Evolutionary conservation across 495 filamentous ascomycete species (phyloP).

Genomic region (Pyronema domesticum): DNA sequence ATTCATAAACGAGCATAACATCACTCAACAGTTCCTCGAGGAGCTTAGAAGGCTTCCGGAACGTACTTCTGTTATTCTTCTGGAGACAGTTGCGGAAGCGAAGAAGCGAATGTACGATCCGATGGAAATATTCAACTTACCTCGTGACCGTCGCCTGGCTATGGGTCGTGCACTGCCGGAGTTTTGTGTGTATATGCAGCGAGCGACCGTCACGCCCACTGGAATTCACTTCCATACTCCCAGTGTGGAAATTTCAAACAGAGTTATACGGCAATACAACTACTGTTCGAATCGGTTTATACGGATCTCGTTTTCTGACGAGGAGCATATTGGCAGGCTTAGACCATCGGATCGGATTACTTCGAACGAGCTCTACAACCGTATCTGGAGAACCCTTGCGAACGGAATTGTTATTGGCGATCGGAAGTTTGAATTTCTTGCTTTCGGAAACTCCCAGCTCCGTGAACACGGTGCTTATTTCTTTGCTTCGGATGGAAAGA

Average conservation of each 20-base stretch:
- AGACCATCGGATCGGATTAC: conserved; percentile 34
- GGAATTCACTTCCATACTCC: conserved; percentile 63
- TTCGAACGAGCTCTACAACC: conserved; percentile 55
- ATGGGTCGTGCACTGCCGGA: conserved; percentile 38
- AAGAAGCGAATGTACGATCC: conserved; percentile 48
- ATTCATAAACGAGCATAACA: conserved; percentile 59
- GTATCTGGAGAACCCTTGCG: conserved; percentile 49
- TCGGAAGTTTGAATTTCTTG: conserved; percentile 74
- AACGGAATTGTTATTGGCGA: conserved; percentile 70
- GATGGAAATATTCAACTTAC: conserved; percentile 50
- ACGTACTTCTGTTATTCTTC: conserved; percentile 33
- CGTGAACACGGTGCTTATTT: conserved; percentile 87
- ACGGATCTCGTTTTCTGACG: conserved; percentile 82
- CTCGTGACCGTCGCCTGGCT: conserved; percentile 27
- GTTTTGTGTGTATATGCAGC: conserved; percentile 58
- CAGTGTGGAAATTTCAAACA: conserved; percentile 68
- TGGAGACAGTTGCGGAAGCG: conserved; percentile 45
- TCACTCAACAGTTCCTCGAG: conserved; percentile 45
- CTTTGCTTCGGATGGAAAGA: conserved; percentile 42
- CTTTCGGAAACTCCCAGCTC: conserved; percentile 90
- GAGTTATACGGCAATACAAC: conserved; percentile 57
- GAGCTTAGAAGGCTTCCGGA: conserved; percentile 35
- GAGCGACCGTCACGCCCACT: conserved; percentile 65
- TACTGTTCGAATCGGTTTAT: conserved; percentile 63
- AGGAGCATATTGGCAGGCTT: conserved; percentile 43